Evolutionary conservation across 1,139 yeast genomes (phyloP).

Genomic region (Lodderomyces parapsilosis): DNA sequence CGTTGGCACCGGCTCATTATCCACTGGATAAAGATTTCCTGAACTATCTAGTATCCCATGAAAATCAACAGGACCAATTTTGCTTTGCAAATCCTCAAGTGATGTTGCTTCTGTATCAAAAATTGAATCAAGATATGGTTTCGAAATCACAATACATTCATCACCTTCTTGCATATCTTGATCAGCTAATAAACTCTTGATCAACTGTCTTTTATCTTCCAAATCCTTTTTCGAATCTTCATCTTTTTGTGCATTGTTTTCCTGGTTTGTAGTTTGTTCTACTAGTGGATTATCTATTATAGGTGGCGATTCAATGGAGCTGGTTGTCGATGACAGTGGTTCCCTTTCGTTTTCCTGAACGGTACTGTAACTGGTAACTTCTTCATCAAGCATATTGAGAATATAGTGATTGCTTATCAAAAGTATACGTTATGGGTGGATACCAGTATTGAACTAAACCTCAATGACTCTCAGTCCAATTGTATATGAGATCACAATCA

Average conservation of each 20-base stretch:
- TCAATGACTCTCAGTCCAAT: too few relatives aligned
- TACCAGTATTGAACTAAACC: too few relatives aligned
- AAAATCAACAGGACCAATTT: constrained; percentile 36
- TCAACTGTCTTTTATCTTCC: constrained; percentile 11
- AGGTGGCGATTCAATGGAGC: not conserved
- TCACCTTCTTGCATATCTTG: constrained; percentile 33
- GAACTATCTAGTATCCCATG: constrained; percentile 27
- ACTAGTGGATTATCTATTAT: not conserved
- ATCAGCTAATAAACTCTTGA: constrained; percentile 21
- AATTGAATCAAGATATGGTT: constrained; percentile 27
- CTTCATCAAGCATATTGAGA: not conserved
- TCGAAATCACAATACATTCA: constrained; percentile 36
- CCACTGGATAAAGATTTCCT: constrained; percentile 32
- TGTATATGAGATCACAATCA: too few relatives aligned
- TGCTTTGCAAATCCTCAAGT: constrained; percentile 24
- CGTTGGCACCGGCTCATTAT: constrained; percentile 29
- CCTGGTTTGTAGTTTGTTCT: constrained; percentile 8
- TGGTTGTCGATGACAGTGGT: not conserved
- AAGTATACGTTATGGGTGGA: too few relatives aligned
- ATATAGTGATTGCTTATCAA: too few relatives aligned
- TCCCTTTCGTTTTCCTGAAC: constrained; percentile 1
- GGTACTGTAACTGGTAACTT: not conserved
- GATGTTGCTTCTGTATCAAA: constrained; percentile 24
- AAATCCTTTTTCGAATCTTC: constrained; percentile 1
- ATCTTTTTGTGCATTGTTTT: not conserved